Percentiles rank a stretch among this genome's conserved stretches.
Conservation (phyloP, 306 rosid species). For the Pueraria montana region DNA sequence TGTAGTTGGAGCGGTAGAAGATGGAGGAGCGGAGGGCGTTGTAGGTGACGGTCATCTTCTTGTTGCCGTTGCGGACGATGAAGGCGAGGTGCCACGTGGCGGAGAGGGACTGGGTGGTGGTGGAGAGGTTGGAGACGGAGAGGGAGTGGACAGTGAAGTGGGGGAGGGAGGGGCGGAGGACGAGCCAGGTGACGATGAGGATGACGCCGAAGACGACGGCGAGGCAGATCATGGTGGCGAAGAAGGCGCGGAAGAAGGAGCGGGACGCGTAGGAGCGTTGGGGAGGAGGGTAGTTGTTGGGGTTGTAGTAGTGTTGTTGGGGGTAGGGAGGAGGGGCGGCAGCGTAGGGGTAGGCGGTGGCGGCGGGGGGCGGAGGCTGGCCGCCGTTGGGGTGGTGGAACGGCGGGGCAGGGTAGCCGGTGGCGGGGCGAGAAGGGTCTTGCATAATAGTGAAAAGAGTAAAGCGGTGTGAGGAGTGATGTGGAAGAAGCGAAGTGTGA, state of each 20-base stretch:
- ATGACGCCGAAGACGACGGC: constrained; percentile 61
- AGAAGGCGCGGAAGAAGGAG: constrained; percentile 70
- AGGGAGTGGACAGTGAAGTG: constrained; percentile 61
- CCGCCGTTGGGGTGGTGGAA: constrained; percentile 45
- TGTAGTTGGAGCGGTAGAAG: constrained; percentile 40
- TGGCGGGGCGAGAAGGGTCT: constrained; percentile 76
- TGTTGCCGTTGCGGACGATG: constrained; percentile 70
- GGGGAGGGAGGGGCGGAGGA: constrained; percentile 86
- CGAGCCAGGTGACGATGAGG: constrained; percentile 75
- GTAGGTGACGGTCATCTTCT: constrained; percentile 72
- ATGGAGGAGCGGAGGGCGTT: constrained; percentile 53
- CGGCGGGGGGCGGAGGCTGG: constrained; percentile 39
- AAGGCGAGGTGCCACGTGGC: constrained; percentile 71
- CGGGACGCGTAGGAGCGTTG: constrained; percentile 26
- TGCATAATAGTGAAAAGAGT: constrained; percentile 29
- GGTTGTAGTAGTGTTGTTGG: constrained; percentile 50
- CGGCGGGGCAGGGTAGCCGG: constrained; percentile 77
- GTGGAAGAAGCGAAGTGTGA: too few relatives aligned
- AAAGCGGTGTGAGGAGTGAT: too few relatives aligned
- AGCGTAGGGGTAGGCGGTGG: constrained; percentile 62
- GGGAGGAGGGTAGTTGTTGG: constrained; percentile 8
- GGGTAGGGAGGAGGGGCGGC: constrained; percentile 54
- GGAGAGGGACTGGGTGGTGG: constrained; percentile 54
- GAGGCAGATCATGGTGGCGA: constrained; percentile 67
- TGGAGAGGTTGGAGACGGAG: constrained; percentile 62